phyloP scores from a whole-genome alignment of 2,329 filamentous ascomycete genomes.

The Cercospora sesami region DNA sequence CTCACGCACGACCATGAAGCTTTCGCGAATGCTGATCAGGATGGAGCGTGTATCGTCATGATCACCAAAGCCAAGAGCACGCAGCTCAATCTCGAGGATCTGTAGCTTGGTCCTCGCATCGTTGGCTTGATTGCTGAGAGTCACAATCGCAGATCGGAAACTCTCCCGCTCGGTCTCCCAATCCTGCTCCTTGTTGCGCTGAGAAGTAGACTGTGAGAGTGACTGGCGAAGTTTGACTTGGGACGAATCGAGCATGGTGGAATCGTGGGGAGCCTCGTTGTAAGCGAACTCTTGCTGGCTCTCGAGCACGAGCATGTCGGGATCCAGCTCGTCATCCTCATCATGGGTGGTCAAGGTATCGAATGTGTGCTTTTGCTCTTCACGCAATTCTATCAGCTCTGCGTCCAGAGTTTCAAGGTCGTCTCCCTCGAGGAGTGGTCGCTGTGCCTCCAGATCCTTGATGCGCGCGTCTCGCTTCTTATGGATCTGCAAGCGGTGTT shows the following conservation, averaged over 20 bases:
- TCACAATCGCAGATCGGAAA: conserved; percentile 45
- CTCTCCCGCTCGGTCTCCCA: conserved; percentile 30
- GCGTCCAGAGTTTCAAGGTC: conserved; percentile 30
- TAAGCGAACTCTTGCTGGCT: conserved; percentile 33
- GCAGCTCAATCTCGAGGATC: conserved; percentile 47
- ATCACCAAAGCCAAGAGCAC: conserved; percentile 45
- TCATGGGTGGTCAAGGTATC: conserved; percentile 34
- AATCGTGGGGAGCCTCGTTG: conserved; percentile 27
- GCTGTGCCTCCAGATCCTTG: conserved; percentile 14
- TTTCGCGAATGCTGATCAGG: conserved; percentile 44
- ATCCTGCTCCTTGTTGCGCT: conserved; percentile 18
- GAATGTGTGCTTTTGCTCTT: conserved; percentile 32
- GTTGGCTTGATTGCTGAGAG: conserved; percentile 42
- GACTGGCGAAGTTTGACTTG: conserved; percentile 18
- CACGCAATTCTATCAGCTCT: conserved; percentile 19
- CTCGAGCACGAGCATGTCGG: conserved; percentile 39
- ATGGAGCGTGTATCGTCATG: conserved; percentile 40
- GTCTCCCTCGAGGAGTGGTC: conserved; percentile 5
- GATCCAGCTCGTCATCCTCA: conserved; percentile 22
- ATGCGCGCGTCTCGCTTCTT: conserved; percentile 35
- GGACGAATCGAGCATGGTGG: conserved; percentile 11
- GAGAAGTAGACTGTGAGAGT: conserved; percentile 21
- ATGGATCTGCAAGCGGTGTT: conserved; percentile 43
- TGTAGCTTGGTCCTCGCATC: conserved; percentile 45
- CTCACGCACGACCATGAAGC: conserved; percentile 45